phyloP scores from a whole-genome alignment of 2,329 filamentous ascomycete genomes.

The Fusarium humuli region DNA sequence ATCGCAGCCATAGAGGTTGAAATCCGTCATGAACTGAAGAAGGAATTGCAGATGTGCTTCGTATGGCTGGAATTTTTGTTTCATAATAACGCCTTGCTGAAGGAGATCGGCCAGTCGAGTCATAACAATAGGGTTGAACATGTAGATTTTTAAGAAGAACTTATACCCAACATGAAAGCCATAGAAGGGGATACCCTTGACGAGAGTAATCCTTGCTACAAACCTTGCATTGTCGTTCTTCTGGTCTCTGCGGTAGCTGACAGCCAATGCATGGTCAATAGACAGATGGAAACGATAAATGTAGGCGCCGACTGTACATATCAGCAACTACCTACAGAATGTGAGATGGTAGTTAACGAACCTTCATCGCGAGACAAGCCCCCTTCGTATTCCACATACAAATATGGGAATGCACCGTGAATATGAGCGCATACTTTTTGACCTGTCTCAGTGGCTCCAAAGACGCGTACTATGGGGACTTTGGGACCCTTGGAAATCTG shows the following conservation, averaged over 20 bases:
- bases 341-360: constrained; percentile 54
- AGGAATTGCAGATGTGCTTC: constrained; percentile 94
- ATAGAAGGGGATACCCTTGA: constrained; percentile 96
- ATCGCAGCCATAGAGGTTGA: constrained; percentile 94
- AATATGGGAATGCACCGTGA: constrained; percentile 93
- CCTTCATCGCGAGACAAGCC: constrained; percentile 74
- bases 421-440: constrained; percentile 97
- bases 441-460: constrained; percentile 92
- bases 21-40: constrained; percentile 98
- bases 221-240: constrained; percentile 75
- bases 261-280: constrained; percentile 88
- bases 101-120: constrained; percentile 88
- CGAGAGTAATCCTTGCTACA: constrained; percentile 89
- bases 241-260: constrained; percentile 83
- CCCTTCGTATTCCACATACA: constrained; percentile 89
- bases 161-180: constrained; percentile 94
- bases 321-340: constrained; percentile 18
- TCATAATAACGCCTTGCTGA: constrained; percentile 88
- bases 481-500: constrained; percentile 73
- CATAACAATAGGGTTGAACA: constrained; percentile 88
- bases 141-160: constrained; percentile 93
- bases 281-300: constrained; percentile 84
- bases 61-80: constrained; percentile 86
- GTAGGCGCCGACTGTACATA: constrained; percentile 73
- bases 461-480: constrained; percentile 88